Conservation (phyloP, 2,329 filamentous ascomycete species). For the Fusarium scirpi region DNA sequence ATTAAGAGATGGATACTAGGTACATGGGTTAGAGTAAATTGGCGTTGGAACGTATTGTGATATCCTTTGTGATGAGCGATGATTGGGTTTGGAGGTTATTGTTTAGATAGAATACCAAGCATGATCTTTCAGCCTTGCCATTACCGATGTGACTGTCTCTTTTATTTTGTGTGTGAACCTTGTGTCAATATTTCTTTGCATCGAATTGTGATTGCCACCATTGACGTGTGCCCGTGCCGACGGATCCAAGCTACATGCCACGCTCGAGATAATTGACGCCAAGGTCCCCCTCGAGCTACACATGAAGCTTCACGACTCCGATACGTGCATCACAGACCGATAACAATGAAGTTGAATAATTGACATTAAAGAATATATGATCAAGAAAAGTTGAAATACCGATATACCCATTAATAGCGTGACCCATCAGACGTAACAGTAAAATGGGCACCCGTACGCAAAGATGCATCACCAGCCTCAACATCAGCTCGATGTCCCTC, state of each 20-base stretch:
- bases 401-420: not conserved
- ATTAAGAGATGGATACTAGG: slow-evolving; percentile 23
- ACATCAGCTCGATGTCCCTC: not conserved
- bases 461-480: not conserved
- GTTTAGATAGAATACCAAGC: slow-evolving; percentile 31
- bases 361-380: not conserved
- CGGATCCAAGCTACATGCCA: not conserved
- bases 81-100: slow-evolving; percentile 18
- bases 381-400: not conserved
- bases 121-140: not conserved
- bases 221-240: not conserved
- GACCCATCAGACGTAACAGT: not conserved
- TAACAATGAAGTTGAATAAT: not conserved
- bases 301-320: not conserved
- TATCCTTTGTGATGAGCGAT: slow-evolving; percentile 36
- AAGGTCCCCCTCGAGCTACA: not conserved
- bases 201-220: not conserved
- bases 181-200: not conserved
- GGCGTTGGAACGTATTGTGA: slow-evolving; percentile 39
- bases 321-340: not conserved
- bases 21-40: not conserved
- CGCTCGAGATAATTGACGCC: not conserved
- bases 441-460: not conserved
- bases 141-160: not conserved
- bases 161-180: not conserved